Base-by-base conservation (phyloP, 1,139 yeast species). In the Candida glucosophila region DNA sequence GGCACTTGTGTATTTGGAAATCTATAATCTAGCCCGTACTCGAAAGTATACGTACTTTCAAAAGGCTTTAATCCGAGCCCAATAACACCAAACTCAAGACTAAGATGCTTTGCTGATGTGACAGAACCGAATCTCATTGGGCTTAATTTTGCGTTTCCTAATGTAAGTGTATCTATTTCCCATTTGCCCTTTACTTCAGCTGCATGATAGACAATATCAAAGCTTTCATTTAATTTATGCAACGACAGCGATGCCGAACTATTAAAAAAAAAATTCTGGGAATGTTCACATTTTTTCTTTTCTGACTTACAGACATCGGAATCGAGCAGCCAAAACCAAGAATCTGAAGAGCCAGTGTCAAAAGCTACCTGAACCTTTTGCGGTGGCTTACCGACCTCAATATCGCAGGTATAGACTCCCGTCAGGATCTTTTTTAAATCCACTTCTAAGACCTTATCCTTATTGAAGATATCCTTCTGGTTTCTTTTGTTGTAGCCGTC, bases 341-440 rank as follows among this genome's bases (percentile, higher is more conserved):
- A 21, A 28, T 30, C 33, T 15, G 33, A 30, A 6, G 33, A 21
- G 5, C 33, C 33, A 7, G 33, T 30, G 14, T 30, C 33, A 18
- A 30, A 30, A n/a, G 31, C 14, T 11, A 30, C 25, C 12, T 24
- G 17, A 7, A 27, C 21, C n/a, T 30, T 20, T 15, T 27, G 33
- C 2, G 28, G 23, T 13, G 31, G 33, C 7, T 17, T 30, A 7
- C 33, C 33, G 12, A 30, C 30, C 10, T 22, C 13, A 11, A 30
- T 13, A 11, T 22, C 17, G 5, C 27, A 17, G 12, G 25, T 25
- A 22, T 30, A 24, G 3, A 27, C 22, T 11, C 32, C 32, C 8
- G 26, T 24, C 11, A 23, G 24, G 14, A 29, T 29, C 14, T 21
- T 26, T 11, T 25, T 14, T 14, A 29, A 17, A n/a, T 19, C 23